These are phyloP conservation scores for Chlamydomonas sphaeroides DNA, from an alignment of 139 green algal genomes.

Conservation along the genomic window DNA sequence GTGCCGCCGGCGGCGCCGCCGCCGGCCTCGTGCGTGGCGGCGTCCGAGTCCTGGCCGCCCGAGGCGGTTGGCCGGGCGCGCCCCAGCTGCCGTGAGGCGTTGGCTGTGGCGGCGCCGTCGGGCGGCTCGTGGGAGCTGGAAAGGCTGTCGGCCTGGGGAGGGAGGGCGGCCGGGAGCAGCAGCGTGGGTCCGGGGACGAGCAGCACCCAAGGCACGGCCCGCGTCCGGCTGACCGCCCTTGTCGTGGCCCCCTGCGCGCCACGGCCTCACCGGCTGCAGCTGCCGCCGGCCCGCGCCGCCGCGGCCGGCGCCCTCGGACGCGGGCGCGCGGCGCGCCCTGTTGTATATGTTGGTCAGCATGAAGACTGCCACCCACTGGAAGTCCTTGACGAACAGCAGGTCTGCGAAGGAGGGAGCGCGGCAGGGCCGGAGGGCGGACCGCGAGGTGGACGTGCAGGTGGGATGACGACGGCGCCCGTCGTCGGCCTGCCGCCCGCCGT, in stretches of 20 bases:
- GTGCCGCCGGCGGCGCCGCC: not conserved
- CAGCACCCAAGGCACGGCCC: no score
- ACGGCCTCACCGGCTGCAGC: no score
- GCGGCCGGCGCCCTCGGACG: no score
- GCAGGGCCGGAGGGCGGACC: no score
- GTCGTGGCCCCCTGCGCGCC: no score
- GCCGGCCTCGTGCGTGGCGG: slow-evolving; percentile 11
- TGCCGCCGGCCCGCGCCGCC: no score
- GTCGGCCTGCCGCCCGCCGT: no score
- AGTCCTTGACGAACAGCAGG: slow-evolving; percentile 16
- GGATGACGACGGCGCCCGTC: no score
- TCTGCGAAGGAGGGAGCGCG: not conserved
- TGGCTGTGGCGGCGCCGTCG: not conserved
- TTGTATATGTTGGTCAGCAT: not conserved
- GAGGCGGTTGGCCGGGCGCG: not conserved
- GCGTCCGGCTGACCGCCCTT: no score
- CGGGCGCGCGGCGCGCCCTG: no score
- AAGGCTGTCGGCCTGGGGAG: slow-evolving; percentile 14
- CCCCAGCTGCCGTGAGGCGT: not conserved
- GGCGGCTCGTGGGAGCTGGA: slow-evolving; percentile 13
- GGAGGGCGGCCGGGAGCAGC: no score
- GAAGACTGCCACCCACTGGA: slow-evolving; percentile 36
- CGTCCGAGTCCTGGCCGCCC: slow-evolving; percentile 27
- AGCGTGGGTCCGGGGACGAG: no score
- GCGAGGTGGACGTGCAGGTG: not conserved